Evolutionary conservation across 441 rosid genomes (phyloP).

Genomic region (Populus trichocarpa): DNA sequence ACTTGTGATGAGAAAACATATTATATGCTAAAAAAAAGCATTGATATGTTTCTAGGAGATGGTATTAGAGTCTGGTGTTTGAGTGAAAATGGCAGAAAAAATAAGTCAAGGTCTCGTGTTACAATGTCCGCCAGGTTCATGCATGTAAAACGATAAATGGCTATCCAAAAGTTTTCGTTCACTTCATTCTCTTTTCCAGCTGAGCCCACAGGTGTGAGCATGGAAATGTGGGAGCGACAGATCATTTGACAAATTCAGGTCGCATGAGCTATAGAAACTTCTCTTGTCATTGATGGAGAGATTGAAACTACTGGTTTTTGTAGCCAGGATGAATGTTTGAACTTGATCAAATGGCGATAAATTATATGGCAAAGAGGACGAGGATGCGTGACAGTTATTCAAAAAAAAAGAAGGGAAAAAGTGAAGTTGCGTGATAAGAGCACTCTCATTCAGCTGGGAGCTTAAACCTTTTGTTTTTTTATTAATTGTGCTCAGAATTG

Average conservation of each 20-base stretch:
- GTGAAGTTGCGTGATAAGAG: too few relatives aligned
- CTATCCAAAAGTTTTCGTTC: not conserved
- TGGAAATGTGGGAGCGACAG: not conserved
- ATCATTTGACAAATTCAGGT: not conserved
- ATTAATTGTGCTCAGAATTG: too few relatives aligned
- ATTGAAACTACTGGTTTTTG: not conserved
- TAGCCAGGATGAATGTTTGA: not conserved
- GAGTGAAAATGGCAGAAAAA: not conserved
- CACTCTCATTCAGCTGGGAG: too few relatives aligned
- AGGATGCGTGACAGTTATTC: not conserved
- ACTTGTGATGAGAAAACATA: too few relatives aligned
- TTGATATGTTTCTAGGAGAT: too few relatives aligned
- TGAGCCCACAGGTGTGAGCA: not conserved
- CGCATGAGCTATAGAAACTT: not conserved
- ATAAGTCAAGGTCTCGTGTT: not conserved
- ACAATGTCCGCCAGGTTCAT: not conserved
- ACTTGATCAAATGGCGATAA: not conserved
- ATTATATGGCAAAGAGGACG: not conserved
- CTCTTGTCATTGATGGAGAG: not conserved
- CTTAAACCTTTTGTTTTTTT: too few relatives aligned
- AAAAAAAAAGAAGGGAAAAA: too few relatives aligned
- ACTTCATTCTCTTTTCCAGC: too few relatives aligned
- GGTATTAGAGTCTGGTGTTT: too few relatives aligned
- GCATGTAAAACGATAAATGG: not conserved
- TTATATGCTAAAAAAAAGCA: too few relatives aligned